Evolutionary conservation across 2,329 filamentous ascomycete species (phyloP), one percentile per base, ranked within the genome.

Genomic region (Aspergillus uvarum): DNA sequence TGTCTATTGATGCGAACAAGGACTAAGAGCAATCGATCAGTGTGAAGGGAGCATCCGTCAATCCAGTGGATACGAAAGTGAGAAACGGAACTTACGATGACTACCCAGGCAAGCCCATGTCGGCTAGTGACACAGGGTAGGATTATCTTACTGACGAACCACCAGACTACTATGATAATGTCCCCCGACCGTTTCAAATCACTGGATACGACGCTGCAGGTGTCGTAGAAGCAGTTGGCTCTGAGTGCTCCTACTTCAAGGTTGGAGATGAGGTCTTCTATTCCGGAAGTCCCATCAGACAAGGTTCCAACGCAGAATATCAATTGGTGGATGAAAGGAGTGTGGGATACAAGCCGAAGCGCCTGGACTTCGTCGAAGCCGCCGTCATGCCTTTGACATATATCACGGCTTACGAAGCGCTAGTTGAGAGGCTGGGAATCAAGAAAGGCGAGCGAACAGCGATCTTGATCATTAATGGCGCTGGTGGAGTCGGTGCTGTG

Each of bases 401-500:
- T 63, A 72, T 76, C 19, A 81, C 79, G 1, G 79, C 79, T 2
- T 80, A 74, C 59, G 74, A 81, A 64, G 71, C 78, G 4, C 70
- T 82, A 22, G 72, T 78, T 2, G 77, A 81, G 61, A 69, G 77
- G 21, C 67, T 80, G 56, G 76, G 82, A 51, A 73, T 78, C 26
- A 54, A 66, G 19, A 66, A 73, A 51, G 71, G 69, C 2, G 76
- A 79, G 58, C 63, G 74, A n/a, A 70, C 73, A 26, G 74, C 68
- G 19, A 67, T 80, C 12, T 60, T 82, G 22, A 81, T 81, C 60
- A 74, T 81, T 21, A 82, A 82, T 59, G 80, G 79, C 1, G 73
- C 75, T 2, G 80, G 80, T 31, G 80, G 77, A 44, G 77, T 81
- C 29, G 80, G 80, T 7, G 74, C 73, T 12, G 73, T 79, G 7